Evolutionary conservation across 2,329 filamentous ascomycete species (phyloP).

Genomic region (Dichotomopilus funicola): DNA sequence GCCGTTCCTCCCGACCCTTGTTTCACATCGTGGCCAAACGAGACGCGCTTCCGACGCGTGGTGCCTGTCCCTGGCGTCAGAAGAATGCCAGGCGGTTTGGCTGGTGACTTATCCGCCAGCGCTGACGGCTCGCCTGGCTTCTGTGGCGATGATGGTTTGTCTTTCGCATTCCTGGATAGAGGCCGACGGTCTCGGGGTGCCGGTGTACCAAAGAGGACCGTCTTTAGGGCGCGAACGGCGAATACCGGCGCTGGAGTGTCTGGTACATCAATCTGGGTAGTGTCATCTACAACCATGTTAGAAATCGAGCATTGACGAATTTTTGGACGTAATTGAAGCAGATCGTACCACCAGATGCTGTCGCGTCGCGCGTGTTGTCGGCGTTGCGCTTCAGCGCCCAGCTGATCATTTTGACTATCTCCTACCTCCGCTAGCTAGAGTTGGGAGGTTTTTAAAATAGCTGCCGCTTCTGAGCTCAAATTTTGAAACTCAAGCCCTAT

Average conservation of each 20-base stretch:
- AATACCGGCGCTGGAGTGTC: constrained; percentile 63
- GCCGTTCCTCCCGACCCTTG: constrained; percentile 33
- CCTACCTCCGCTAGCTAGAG: neutral
- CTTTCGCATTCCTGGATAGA: constrained; percentile 15
- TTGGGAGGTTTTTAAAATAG: too few relatives aligned
- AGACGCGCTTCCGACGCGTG: constrained; percentile 56
- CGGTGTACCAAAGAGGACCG: constrained; percentile 57
- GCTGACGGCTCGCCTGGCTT: constrained; percentile 7
- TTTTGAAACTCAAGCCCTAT: neutral
- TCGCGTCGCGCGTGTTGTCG: constrained; percentile 34
- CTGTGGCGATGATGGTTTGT: constrained; percentile 23
- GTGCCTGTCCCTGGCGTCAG: constrained; percentile 58
- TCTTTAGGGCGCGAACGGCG: constrained; percentile 58
- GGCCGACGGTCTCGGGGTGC: constrained; percentile 29
- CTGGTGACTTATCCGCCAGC: constrained; percentile 35
- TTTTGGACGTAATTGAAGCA: too few relatives aligned
- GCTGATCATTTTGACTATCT: constrained; percentile 44
- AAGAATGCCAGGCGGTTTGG: constrained; percentile 52
- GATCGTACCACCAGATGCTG: constrained; percentile 10
- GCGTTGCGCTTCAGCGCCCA: constrained; percentile 50
- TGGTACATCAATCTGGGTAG: constrained; percentile 47
- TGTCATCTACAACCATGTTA: constrained; percentile 29
- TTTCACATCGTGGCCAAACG: constrained; percentile 53
- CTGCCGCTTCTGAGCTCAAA: too few relatives aligned
- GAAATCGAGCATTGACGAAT: neutral